These are phyloP conservation scores for Leersia perrieri DNA, from an alignment of 176 grass and related monocot genomes.

Conservation along the genomic window DNA sequence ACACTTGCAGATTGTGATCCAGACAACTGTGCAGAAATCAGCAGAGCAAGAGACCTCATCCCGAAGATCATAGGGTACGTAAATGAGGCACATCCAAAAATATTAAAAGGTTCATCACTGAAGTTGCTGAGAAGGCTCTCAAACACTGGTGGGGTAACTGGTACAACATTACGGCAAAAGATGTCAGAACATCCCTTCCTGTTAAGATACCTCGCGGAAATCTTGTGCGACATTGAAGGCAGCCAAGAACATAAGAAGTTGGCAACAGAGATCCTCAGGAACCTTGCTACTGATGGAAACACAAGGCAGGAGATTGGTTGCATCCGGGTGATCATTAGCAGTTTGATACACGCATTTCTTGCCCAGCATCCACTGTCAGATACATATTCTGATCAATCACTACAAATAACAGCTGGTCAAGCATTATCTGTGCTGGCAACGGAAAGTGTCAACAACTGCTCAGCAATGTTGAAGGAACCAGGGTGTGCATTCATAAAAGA, in stretches of 20 bases:
- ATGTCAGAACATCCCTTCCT: conserved; percentile 19
- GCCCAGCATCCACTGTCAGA: not conserved
- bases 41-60: not conserved
- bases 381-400: not conserved
- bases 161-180: not conserved
- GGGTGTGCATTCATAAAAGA: not conserved
- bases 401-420: not conserved
- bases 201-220: conserved; percentile 7
- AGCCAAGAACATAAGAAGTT: not conserved
- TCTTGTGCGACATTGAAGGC: not conserved
- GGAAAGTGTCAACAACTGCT: conserved; percentile 4
- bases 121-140: not conserved
- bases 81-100: not conserved
- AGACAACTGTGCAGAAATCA: conserved; percentile 13
- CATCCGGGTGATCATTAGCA: not conserved
- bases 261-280: not conserved
- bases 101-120: not conserved
- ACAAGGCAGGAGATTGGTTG: not conserved
- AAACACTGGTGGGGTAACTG: not conserved
- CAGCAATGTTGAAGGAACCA: conserved; percentile 18
- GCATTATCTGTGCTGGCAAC: conserved; percentile 14
- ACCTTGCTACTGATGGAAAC: not conserved
- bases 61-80: conserved; percentile 13
- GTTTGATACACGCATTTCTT: conserved; percentile 23
- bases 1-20: conserved; percentile 19